A percentile compares a stretch with the other conserved stretches of the same genome.
Evolutionary conservation across 2,329 filamentous ascomycete genomes (phyloP).

Genomic region (Dothideomycetes sp.): DNA sequence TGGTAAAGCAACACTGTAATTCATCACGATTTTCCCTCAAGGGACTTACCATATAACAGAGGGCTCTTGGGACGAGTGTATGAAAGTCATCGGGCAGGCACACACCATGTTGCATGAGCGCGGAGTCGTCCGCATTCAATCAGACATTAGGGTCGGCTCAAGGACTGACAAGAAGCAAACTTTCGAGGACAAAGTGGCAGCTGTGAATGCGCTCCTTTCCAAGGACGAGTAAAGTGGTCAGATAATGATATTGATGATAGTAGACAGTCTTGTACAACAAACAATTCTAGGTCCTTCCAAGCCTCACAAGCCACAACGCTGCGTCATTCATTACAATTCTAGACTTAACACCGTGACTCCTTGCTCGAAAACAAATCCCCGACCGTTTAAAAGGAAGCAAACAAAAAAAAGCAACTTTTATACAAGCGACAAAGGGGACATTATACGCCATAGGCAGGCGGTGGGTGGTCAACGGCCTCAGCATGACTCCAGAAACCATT

Average conservation of each 20-base stretch:
- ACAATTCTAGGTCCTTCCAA: background rate
- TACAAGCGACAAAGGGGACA: background rate
- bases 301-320: background rate
- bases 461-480: conserved; percentile 16
- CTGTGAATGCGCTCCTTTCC: conserved; percentile 43
- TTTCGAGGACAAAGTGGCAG: conserved; percentile 66
- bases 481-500: conserved; percentile 13
- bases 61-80: conserved; percentile 82
- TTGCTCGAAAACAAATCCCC: background rate
- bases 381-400: no score
- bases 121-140: conserved; percentile 76
- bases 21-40: background rate
- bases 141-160: conserved; percentile 75
- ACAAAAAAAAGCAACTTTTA: no score
- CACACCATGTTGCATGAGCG: conserved; percentile 66
- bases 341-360: background rate
- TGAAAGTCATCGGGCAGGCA: conserved; percentile 74
- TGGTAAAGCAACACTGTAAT: conserved; percentile 45
- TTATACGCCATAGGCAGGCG: conserved; percentile 25
- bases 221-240: conserved; percentile 15
- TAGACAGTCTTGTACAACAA: background rate
- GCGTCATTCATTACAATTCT: background rate
- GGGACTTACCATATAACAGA: conserved; percentile 41
- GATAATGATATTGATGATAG: background rate
- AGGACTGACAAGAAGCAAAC: conserved; percentile 80